These are phyloP conservation scores for Sugiyamaella novakii DNA, from an alignment of 1,139 yeast genomes.

Conservation along the genomic window DNA sequence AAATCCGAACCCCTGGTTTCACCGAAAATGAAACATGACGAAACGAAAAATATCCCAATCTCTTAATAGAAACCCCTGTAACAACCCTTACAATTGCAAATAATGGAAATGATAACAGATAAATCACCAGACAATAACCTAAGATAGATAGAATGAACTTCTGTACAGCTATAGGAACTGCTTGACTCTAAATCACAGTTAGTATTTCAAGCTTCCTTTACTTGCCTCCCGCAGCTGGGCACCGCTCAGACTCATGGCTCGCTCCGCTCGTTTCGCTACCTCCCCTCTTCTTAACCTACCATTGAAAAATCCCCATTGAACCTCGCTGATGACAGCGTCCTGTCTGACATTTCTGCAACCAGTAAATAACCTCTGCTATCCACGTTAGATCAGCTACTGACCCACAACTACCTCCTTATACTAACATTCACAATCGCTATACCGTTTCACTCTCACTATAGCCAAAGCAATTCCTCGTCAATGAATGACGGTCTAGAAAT, in stretches of 20 bases:
- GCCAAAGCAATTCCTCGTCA: too few relatives aligned
- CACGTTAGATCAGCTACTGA: too few relatives aligned
- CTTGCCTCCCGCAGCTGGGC: constrained; percentile 10
- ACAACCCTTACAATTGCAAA: constrained; percentile 45
- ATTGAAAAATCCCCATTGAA: constrained; percentile 13
- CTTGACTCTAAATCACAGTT: constrained; percentile 11
- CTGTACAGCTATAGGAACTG: constrained; percentile 26
- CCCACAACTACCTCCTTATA: too few relatives aligned
- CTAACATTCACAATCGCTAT: too few relatives aligned
- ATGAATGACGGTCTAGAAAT: too few relatives aligned
- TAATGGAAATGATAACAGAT: constrained; percentile 41
- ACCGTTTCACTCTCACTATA: too few relatives aligned
- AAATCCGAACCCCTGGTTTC: constrained; percentile 40
- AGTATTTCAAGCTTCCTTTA: not conserved
- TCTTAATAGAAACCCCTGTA: constrained; percentile 48
- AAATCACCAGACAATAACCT: constrained; percentile 35
- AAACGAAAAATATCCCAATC: constrained; percentile 46
- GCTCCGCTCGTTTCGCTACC: constrained; percentile 2
- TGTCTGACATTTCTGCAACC: constrained; percentile 1
- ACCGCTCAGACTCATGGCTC: constrained; percentile 12
- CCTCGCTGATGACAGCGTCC: constrained; percentile 1
- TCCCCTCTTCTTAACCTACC: constrained; percentile 4
- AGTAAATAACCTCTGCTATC: too few relatives aligned
- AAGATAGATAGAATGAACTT: constrained; percentile 30
- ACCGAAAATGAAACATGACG: constrained; percentile 43